These are phyloP conservation scores for Calonectria pteridis DNA, from an alignment of 2,329 filamentous ascomycete species.

Conservation along the genomic window DNA sequence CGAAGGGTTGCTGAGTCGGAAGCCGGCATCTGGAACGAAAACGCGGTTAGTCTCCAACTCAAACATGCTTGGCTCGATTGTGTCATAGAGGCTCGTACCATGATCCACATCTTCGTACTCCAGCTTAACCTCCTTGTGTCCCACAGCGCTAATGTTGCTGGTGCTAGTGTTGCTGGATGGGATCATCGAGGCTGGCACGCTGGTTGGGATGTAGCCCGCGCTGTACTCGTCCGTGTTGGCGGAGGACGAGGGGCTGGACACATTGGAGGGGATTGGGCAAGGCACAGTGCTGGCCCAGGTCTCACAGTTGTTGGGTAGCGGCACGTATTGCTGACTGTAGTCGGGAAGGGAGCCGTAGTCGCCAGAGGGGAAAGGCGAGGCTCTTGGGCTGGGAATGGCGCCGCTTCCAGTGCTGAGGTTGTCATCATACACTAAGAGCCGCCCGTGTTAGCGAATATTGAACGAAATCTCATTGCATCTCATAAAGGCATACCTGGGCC, in stretches of 20 bases:
- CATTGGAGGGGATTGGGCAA: slow-evolving; percentile 60
- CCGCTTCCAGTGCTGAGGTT: slow-evolving; percentile 54
- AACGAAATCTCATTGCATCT: slow-evolving; percentile 1
- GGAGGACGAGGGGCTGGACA: slow-evolving; percentile 66
- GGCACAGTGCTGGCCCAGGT: slow-evolving; percentile 60
- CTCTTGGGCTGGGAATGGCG: slow-evolving; percentile 57
- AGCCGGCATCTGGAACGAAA: slow-evolving; percentile 48
- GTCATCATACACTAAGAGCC: slow-evolving; percentile 55
- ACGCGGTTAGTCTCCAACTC: slow-evolving; percentile 44
- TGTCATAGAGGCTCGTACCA: slow-evolving; percentile 37
- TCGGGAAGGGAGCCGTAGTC: slow-evolving; percentile 60
- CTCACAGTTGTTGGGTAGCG: slow-evolving; percentile 58
- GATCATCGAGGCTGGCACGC: slow-evolving; percentile 60
- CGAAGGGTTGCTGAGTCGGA: slow-evolving; percentile 47
- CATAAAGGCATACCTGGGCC: slow-evolving; percentile 51
- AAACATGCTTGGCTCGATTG: not conserved
- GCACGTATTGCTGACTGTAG: slow-evolving; percentile 54
- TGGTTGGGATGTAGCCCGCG: slow-evolving; percentile 61
- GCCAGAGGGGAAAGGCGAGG: slow-evolving; percentile 59
- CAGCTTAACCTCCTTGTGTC: slow-evolving; percentile 55
- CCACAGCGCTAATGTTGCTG: slow-evolving; percentile 45
- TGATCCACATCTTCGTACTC: slow-evolving; percentile 55
- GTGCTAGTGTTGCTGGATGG: slow-evolving; percentile 47
- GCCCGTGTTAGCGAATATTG: slow-evolving; percentile 27
- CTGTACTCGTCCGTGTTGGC: slow-evolving; percentile 61